Percentiles rank a stretch among this genome's conserved stretches.
Evolutionary conservation across 225 moss, liverwort and hornwort species (phyloP).

Genomic region (Straminergon stramineum): DNA sequence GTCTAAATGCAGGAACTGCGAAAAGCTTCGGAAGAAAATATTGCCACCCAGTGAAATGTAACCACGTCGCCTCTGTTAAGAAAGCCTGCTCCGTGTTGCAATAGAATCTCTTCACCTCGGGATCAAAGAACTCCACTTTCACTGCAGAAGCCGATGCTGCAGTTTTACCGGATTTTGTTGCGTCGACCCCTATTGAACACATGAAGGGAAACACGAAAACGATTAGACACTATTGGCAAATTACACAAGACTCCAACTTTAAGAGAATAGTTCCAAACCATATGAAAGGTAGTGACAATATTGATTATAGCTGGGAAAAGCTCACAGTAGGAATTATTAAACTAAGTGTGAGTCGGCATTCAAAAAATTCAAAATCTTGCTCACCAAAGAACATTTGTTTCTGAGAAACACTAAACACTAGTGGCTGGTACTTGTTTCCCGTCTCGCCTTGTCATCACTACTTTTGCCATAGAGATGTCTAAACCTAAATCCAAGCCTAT

Average conservation of each 20-base stretch:
- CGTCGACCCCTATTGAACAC: neutral
- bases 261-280: neutral
- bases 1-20: conserved; percentile 50
- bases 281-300: neutral
- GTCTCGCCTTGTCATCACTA: neutral
- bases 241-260: neutral
- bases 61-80: conserved; percentile 34
- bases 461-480: neutral
- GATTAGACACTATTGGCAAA: neutral
- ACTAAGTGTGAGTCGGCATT: too few relatives aligned
- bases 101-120: conserved; percentile 36
- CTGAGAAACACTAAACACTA: neutral
- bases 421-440: neutral
- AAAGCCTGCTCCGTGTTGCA: conserved; percentile 60
- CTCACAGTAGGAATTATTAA: neutral
- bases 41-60: conserved; percentile 46
- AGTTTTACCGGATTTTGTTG: neutral
- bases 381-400: neutral
- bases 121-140: conserved; percentile 14
- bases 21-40: conserved; percentile 66
- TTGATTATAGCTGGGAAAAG: neutral
- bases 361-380: neutral
- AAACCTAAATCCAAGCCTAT: neutral
- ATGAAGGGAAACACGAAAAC: neutral
- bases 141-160: neutral